These are phyloP conservation scores for button mushroom (Agaricus bisporus) DNA, from an alignment of 768 basidiomycete species.

Conservation along the genomic window DNA sequence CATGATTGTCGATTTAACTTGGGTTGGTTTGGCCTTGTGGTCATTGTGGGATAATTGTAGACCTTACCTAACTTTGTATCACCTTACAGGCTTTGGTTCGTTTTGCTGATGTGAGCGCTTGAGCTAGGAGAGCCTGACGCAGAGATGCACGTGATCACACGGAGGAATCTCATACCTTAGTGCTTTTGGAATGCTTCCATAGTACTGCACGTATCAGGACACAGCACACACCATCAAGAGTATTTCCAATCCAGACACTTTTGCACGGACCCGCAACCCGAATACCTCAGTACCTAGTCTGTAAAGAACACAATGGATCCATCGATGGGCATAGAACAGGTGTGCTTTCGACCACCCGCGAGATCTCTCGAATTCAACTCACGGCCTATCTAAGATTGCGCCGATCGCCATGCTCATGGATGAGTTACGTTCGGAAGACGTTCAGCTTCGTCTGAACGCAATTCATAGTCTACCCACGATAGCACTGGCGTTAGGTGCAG, in stretches of 20 bases:
- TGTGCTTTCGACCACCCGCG: constrained; percentile 26
- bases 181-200: not conserved
- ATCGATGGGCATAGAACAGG: constrained; percentile 64
- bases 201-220: not conserved
- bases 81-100: too few relatives aligned
- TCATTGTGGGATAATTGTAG: too few relatives aligned
- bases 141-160: constrained; percentile 1
- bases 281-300: constrained; percentile 15
- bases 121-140: too few relatives aligned
- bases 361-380: constrained; percentile 18
- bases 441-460: constrained; percentile 91
- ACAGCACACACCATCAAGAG: not conserved
- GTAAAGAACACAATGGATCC: constrained; percentile 46
- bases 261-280: not conserved
- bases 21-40: too few relatives aligned
- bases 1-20: too few relatives aligned
- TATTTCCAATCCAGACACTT: not conserved
- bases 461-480: constrained; percentile 98
- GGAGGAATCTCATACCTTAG: not conserved
- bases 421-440: constrained; percentile 96
- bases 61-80: too few relatives aligned
- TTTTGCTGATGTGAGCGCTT: too few relatives aligned
- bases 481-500: constrained; percentile 90
- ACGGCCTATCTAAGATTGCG: constrained; percentile 52
- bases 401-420: constrained; percentile 98